These are phyloP conservation scores for Penicillium verhagenii DNA, from an alignment of 495 filamentous ascomycete genomes.

Conservation along the genomic window DNA sequence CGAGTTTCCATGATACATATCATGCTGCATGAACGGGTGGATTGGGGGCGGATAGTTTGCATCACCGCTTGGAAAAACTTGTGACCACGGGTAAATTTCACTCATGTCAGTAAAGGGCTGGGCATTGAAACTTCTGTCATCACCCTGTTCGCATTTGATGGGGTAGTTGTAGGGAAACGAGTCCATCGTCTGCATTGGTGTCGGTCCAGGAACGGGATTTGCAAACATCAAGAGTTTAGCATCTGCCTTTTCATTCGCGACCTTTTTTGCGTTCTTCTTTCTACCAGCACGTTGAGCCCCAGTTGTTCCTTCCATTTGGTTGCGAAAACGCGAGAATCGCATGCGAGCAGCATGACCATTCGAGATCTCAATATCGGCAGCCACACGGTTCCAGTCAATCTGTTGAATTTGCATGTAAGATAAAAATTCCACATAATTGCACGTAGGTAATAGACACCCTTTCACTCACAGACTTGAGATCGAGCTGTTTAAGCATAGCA, in stretches of 20 bases:
- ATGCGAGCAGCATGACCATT: slow-evolving; percentile 82
- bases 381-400: slow-evolving; percentile 76
- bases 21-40: not conserved
- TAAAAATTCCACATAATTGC: too few species aligned
- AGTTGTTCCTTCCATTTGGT: slow-evolving; percentile 54
- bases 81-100: not conserved
- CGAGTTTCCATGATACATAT: not conserved
- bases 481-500: slow-evolving; percentile 72
- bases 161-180: not conserved
- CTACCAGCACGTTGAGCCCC: slow-evolving; percentile 9
- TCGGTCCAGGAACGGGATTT: not conserved
- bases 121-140: not conserved
- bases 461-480: slow-evolving; percentile 68
- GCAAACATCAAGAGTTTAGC: not conserved
- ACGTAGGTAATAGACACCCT: too few species aligned
- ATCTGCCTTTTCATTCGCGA: slow-evolving; percentile 3
- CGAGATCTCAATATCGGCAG: slow-evolving; percentile 60
- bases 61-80: not conserved
- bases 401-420: slow-evolving; percentile 28
- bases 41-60: not conserved
- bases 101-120: not conserved
- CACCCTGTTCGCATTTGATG: not conserved
- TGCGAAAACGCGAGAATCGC: slow-evolving; percentile 70
- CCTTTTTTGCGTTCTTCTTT: slow-evolving; percentile 17
- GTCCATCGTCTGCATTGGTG: not conserved